These are phyloP conservation scores for Vitis labrusca DNA, from an alignment of 164 flowering plant species.

Conservation along the genomic window DNA sequence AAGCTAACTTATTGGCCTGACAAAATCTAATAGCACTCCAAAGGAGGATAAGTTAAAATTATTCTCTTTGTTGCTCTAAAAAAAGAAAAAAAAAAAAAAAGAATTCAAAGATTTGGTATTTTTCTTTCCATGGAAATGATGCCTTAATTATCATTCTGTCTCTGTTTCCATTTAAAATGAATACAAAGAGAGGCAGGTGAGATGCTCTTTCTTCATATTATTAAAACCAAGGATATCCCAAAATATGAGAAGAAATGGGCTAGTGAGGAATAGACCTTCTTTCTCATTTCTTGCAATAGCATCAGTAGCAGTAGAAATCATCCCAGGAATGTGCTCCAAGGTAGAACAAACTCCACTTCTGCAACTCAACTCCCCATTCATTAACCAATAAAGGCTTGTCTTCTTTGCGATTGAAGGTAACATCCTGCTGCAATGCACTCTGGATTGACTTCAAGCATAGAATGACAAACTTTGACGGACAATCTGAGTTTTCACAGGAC, in stretches of 20 bases:
- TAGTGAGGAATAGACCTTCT: slow-evolving; percentile 40
- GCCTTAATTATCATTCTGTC: too few relatives aligned
- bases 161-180: background rate
- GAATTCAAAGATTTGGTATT: background rate
- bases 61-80: too few relatives aligned
- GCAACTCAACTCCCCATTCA: slow-evolving; percentile 83
- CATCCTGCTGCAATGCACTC: slow-evolving; percentile 18
- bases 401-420: slow-evolving; percentile 19
- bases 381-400: slow-evolving; percentile 48
- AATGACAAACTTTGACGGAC: too few relatives aligned
- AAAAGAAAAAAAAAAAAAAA: too few relatives aligned
- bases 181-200: background rate
- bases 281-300: slow-evolving; percentile 60
- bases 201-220: too few relatives aligned
- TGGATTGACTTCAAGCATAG: too few relatives aligned
- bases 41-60: too few relatives aligned
- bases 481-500: too few relatives aligned
- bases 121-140: background rate
- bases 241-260: too few relatives aligned
- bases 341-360: slow-evolving; percentile 53
- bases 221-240: too few relatives aligned
- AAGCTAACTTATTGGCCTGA: too few relatives aligned
- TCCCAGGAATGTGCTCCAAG: slow-evolving; percentile 78
- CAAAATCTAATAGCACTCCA: too few relatives aligned
- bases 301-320: slow-evolving; percentile 76